Conservation (phyloP, 345 rosid genomes). For the Camelina sativa region DNA sequence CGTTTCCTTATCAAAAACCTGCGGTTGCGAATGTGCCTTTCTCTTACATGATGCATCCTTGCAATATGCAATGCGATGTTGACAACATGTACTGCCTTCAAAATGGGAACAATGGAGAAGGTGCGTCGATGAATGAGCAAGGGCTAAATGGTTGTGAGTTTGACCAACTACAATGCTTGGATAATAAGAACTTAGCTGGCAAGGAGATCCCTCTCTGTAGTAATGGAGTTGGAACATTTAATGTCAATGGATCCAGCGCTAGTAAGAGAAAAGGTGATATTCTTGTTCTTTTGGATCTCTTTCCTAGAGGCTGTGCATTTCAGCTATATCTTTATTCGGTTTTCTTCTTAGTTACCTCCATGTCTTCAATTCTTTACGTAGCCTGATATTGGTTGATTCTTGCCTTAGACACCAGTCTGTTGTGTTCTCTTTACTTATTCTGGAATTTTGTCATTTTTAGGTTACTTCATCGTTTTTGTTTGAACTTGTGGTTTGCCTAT, state of each 20-base stretch:
- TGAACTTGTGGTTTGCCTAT: background rate
- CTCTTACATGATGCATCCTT: constrained; percentile 70
- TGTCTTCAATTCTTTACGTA: background rate
- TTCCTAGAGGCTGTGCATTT: background rate
- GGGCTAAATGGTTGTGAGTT: constrained; percentile 66
- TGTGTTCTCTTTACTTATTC: background rate
- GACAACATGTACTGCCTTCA: constrained; percentile 66
- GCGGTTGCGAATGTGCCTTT: constrained; percentile 45
- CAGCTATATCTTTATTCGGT: background rate
- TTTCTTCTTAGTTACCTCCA: background rate
- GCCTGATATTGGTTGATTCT: background rate
- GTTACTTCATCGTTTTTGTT: background rate
- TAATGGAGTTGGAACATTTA: constrained; percentile 46
- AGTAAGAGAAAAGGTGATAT: constrained; percentile 70
- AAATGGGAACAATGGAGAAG: constrained; percentile 60
- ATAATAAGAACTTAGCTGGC: constrained; percentile 53
- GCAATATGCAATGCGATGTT: constrained; percentile 72
- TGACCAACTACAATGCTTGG: constrained; percentile 51
- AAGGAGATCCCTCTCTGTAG: constrained; percentile 59
- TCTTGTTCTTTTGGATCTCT: constrained; percentile 13
- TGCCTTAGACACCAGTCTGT: background rate
- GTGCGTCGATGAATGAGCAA: constrained; percentile 52
- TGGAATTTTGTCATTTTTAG: background rate
- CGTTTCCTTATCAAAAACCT: constrained; percentile 86
- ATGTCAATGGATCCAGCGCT: constrained; percentile 51